phyloP scores from a whole-genome alignment of 2,329 filamentous ascomycete species.

The Pseudofabraea citricarpa region DNA sequence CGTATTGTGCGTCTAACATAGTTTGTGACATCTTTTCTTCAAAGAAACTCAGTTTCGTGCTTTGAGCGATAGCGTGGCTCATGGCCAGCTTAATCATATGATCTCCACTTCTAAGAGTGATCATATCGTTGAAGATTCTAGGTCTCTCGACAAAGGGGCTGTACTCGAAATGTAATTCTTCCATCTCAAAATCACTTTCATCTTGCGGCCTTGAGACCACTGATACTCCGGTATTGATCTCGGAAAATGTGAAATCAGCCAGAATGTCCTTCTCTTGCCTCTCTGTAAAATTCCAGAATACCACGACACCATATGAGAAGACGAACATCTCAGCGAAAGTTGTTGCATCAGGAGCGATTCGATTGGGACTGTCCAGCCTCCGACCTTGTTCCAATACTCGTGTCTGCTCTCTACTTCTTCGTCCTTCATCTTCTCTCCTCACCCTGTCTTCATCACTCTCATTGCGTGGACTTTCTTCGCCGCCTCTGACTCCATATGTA shows the following conservation, averaged over 20 bases:
- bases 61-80: conserved; percentile 94
- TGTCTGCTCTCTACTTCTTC: conserved; percentile 30
- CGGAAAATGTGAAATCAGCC: conserved; percentile 87
- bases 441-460: conserved; percentile 29
- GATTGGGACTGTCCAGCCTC: conserved; percentile 46
- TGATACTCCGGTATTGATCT: conserved; percentile 57
- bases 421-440: conserved; percentile 25
- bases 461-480: conserved; percentile 40
- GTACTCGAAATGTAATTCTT: conserved; percentile 99
- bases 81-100: conserved; percentile 99
- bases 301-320: conserved; percentile 93
- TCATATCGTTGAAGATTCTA: conserved; percentile 98
- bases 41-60: conserved; percentile 92
- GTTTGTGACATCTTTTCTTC: conserved; percentile 94
- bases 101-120: conserved; percentile 87
- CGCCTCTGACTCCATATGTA: conserved; percentile 43
- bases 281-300: conserved; percentile 98
- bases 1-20: conserved; percentile 87
- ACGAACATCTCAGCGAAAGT: conserved; percentile 94
- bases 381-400: conserved; percentile 30
- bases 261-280: conserved; percentile 94
- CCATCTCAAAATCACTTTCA: conserved; percentile 91
- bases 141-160: conserved; percentile 80
- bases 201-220: conserved; percentile 76
- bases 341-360: conserved; percentile 66